Evolutionary conservation across 2,329 filamentous ascomycete species (phyloP), one percentile per base, ranked within the genome.

Genomic region (Aspergillus glaucus): DNA sequence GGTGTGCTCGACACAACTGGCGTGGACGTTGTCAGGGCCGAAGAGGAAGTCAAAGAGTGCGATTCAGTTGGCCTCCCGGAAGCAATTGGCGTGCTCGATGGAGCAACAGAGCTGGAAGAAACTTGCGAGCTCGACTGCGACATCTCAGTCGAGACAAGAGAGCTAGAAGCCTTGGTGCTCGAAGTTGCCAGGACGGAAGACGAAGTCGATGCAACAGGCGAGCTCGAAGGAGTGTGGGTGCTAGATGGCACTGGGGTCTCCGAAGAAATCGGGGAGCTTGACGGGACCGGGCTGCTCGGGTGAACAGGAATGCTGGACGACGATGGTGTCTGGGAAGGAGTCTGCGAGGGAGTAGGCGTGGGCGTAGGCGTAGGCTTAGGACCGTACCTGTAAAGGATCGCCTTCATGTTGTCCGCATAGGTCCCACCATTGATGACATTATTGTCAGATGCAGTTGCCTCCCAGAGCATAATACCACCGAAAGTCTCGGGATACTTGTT

Each of bases 391-490:
- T 50, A 44, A 12, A 77, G 59, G 42, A 75, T 68, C 7, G 70
- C 60, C 67, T 78, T 79, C 52, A 77, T 75, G 63, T 73, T 72
- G 45, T 70, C 64, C 2, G 69, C 66, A 62, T 76, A 80, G 17
- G 66, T 63, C 43, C 67, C 56, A n/a, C 62, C 70, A 47, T 73
- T 68, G 47, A 73, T 67, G 12, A 62, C 48, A 57, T 79, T 80
- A 46, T 66, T 65, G 10, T 69, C 62, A n/a, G 73, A 72, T 9
- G 69, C 68, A 1, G 75, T 78, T 4, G 78, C 76, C 46, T 81
- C 79, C 77, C 77, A 82, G 4, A 82, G 61, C 79, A 82, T 82
- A 37, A 81, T 68, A 65, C 80, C 80, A 37, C 78, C 80, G 54
- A 82, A 82, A 2, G 62, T 65, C 19, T 66, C 48, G 1, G 68